Percentiles rank a stretch among this genome's conserved stretches.
Evolutionary conservation across 1,139 yeast species (phyloP).

Genomic region (Candida frijolesensis): DNA sequence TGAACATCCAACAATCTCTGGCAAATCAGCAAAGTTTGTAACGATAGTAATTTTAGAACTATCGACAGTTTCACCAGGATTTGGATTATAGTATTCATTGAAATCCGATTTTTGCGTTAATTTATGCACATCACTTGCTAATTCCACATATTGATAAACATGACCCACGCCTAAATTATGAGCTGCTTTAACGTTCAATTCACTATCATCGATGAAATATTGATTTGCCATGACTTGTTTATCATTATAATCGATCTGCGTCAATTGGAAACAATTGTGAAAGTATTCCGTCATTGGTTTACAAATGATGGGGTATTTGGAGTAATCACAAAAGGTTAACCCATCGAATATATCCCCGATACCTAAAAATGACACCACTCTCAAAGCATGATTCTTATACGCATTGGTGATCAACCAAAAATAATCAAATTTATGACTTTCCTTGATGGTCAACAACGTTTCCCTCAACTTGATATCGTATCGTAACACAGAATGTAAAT

Average conservation of each 20-base stretch:
- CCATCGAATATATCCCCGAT: slow-evolving; percentile 93
- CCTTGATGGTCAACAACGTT: slow-evolving; percentile 48
- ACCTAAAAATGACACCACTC: slow-evolving; percentile 78
- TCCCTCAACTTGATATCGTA: slow-evolving; percentile 60
- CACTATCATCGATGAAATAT: slow-evolving; percentile 84
- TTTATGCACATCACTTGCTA: slow-evolving; percentile 41
- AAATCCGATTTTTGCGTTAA: slow-evolving; percentile 33
- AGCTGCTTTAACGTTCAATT: slow-evolving; percentile 63
- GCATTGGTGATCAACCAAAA: slow-evolving; percentile 95
- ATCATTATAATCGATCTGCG: slow-evolving; percentile 57
- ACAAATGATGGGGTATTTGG: slow-evolving; percentile 66
- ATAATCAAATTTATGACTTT: slow-evolving; percentile 35
- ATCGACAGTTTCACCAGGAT: neutral
- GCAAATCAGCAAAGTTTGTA: neutral
- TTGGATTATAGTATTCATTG: slow-evolving; percentile 32
- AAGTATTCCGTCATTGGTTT: slow-evolving; percentile 73
- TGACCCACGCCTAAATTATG: slow-evolving; percentile 51
- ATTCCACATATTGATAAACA: slow-evolving; percentile 62
- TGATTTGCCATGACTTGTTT: slow-evolving; percentile 32
- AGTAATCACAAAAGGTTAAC: slow-evolving; percentile 86
- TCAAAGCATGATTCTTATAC: slow-evolving; percentile 81
- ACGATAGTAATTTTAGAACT: neutral
- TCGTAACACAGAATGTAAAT: slow-evolving; percentile 69
- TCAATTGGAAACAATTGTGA: slow-evolving; percentile 58
- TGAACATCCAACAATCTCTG: slow-evolving; percentile 1